A percentile compares a stretch with the other conserved stretches of the same genome.
Evolutionary conservation across 139 green algal species (phyloP).

Genomic region (Ulvella scutata): DNA sequence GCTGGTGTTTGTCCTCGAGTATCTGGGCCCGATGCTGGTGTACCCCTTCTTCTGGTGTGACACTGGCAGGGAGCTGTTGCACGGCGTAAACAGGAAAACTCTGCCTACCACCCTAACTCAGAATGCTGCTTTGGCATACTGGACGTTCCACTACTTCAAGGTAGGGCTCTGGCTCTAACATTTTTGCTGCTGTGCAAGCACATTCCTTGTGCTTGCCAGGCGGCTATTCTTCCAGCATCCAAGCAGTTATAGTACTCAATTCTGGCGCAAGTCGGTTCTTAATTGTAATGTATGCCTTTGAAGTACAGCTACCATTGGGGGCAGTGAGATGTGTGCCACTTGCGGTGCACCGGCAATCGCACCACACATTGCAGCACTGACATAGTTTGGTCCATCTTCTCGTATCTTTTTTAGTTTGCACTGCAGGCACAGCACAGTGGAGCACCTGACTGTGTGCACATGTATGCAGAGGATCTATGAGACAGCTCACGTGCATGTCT

Average conservation of each 20-base stretch:
- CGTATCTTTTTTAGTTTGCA: no score
- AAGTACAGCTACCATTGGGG: no score
- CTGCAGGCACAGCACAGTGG: neutral
- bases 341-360: no score
- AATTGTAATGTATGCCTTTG: no score
- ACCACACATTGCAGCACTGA: no score
- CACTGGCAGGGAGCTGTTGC: neutral
- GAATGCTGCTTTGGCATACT: slow-evolving; percentile 73
- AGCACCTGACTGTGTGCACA: no score
- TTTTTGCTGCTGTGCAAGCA: no score
- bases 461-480: slow-evolving; percentile 35
- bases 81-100: neutral
- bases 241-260: slow-evolving; percentile 93
- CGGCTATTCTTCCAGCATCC: slow-evolving; percentile 79
- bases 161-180: neutral
- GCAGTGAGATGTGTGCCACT: slow-evolving; percentile 23
- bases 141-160: slow-evolving; percentile 90
- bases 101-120: slow-evolving; percentile 33
- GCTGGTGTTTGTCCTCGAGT: slow-evolving; percentile 97
- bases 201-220: no score
- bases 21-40: slow-evolving; percentile 83
- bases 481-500: slow-evolving; percentile 48
- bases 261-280: no score
- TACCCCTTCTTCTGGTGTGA: slow-evolving; percentile 76
- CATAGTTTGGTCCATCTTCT: no score